A percentile compares a stretch with the other conserved stretches of the same genome.
Conservation (phyloP, 1,284 basidiomycete species). For the Rhodotorula glutinis region DNA sequence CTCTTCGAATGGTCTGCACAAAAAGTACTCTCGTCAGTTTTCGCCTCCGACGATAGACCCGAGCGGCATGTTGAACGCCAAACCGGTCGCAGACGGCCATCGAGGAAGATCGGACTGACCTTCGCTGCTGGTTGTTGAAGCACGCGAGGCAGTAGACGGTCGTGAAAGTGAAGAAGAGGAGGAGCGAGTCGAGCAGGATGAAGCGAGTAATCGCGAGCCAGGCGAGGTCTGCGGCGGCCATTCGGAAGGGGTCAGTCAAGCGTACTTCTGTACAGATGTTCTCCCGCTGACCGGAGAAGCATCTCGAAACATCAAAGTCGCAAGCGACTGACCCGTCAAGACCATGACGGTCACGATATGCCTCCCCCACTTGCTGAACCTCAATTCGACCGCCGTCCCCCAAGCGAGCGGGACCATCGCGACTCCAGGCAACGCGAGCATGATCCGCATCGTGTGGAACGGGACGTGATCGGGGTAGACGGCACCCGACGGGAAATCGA, state of each 20-base stretch:
- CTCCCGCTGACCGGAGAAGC: no score
- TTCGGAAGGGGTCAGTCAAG: neutral
- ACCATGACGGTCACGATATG: slow-evolving; percentile 95
- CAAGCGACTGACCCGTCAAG: slow-evolving; percentile 65
- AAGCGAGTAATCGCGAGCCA: slow-evolving; percentile 97
- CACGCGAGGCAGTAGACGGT: slow-evolving; percentile 92
- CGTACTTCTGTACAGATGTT: no score
- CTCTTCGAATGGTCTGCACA: slow-evolving; percentile 72
- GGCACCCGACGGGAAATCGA: slow-evolving; percentile 92
- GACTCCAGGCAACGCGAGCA: slow-evolving; percentile 90
- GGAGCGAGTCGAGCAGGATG: slow-evolving; percentile 95
- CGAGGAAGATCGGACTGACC: slow-evolving; percentile 55
- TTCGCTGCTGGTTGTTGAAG: slow-evolving; percentile 93
- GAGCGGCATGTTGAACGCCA: neutral
- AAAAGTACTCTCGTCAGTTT: neutral
- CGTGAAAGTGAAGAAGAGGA: slow-evolving; percentile 96
- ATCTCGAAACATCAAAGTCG: no score
- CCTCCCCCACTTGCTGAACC: slow-evolving; percentile 82
- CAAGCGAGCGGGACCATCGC: slow-evolving; percentile 92
- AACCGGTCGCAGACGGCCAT: neutral
- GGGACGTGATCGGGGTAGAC: slow-evolving; percentile 81
- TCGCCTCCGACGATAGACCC: no score
- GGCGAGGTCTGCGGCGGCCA: slow-evolving; percentile 70
- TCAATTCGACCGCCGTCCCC: slow-evolving; percentile 93
- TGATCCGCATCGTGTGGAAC: slow-evolving; percentile 90